phyloP scores from a whole-genome alignment of 2,329 filamentous ascomycete genomes.

The Chaetomiaceae sp. region DNA sequence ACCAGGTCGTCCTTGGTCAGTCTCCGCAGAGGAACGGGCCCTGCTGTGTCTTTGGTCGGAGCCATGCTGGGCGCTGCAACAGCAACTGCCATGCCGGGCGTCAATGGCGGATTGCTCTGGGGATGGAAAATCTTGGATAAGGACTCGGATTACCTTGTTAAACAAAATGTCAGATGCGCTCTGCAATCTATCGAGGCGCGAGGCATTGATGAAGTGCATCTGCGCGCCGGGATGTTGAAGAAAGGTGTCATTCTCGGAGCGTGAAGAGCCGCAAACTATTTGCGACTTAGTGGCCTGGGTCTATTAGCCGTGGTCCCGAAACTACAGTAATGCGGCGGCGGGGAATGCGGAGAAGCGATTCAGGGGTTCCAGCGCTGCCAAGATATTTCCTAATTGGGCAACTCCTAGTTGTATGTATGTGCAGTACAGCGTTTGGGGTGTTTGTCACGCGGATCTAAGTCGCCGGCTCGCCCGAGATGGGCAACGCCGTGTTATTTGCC shows the following conservation, averaged over 20 bases:
- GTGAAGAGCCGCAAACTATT: slow-evolving; percentile 27
- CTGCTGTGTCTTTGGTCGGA: slow-evolving; percentile 1
- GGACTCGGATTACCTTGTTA: too few relatives aligned
- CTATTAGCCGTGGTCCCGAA: slow-evolving; percentile 24
- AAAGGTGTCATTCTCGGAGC: slow-evolving; percentile 31
- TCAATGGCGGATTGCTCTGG: neutral
- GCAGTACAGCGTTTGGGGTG: too few relatives aligned
- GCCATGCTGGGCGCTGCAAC: slow-evolving; percentile 9
- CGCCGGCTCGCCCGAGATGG: too few relatives aligned
- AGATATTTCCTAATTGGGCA: slow-evolving; percentile 5
- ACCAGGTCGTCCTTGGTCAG: slow-evolving; percentile 26
- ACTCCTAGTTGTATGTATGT: neutral
- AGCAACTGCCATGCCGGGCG: slow-evolving; percentile 4
- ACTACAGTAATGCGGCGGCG: slow-evolving; percentile 5
- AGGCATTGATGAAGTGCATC: neutral
- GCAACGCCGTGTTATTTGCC: too few relatives aligned
- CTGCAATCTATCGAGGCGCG: neutral
- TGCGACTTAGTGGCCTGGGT: slow-evolving; percentile 23
- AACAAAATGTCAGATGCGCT: too few relatives aligned
- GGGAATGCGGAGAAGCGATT: slow-evolving; percentile 15
- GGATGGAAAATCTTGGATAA: too few relatives aligned
- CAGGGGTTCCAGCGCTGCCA: slow-evolving; percentile 10
- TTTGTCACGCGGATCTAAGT: neutral
- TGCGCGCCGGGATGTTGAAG: slow-evolving; percentile 9
- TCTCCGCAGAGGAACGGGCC: slow-evolving; percentile 16